Evolutionary conservation across 352 stramenopile genomes (phyloP).

Genomic region (Lagenidium giganteum): DNA sequence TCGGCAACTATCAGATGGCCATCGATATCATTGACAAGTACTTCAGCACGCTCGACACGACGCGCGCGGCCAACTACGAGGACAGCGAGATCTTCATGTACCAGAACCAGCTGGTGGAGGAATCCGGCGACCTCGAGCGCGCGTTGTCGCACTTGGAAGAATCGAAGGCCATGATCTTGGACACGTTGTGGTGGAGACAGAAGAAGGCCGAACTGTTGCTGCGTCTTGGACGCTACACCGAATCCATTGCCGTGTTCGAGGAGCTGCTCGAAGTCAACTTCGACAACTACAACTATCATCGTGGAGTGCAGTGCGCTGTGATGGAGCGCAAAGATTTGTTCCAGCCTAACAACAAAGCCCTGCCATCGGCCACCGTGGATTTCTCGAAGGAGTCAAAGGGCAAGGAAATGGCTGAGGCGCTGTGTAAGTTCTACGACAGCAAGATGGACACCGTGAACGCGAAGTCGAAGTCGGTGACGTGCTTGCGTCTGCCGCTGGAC

Average conservation of each 20-base stretch:
- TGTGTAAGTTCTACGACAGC: conserved; percentile 50
- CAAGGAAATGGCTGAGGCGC: conserved; percentile 28
- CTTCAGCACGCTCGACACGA: conserved; percentile 82
- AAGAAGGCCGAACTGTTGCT: conserved; percentile 75
- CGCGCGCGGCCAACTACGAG: conserved; percentile 82
- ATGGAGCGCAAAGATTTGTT: conserved; percentile 53
- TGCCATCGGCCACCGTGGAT: conserved; percentile 47
- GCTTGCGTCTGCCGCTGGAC: conserved; percentile 89
- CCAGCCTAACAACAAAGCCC: conserved; percentile 27
- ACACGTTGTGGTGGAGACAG: conserved; percentile 71
- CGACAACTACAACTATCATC: conserved; percentile 90
- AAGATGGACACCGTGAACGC: conserved; percentile 43
- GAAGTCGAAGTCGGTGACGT: conserved; percentile 78
- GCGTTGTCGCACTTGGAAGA: conserved; percentile 85
- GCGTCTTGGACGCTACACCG: conserved; percentile 54
- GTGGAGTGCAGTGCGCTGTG: conserved; percentile 79
- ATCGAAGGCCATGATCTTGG: conserved; percentile 65
- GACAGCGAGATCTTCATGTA: conserved; percentile 97
- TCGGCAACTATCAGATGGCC: conserved; percentile 89
- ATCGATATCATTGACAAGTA: conserved; percentile 97
- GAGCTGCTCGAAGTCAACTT: conserved; percentile 83
- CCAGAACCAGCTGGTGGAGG: conserved; percentile 91
- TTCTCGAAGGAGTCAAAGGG: conserved; percentile 39
- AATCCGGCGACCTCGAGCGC: conserved; percentile 80
- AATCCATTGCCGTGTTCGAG: conserved; percentile 59